Conservation (phyloP, 148 eudicot genomes). For the Chenopodium quinoa region DNA sequence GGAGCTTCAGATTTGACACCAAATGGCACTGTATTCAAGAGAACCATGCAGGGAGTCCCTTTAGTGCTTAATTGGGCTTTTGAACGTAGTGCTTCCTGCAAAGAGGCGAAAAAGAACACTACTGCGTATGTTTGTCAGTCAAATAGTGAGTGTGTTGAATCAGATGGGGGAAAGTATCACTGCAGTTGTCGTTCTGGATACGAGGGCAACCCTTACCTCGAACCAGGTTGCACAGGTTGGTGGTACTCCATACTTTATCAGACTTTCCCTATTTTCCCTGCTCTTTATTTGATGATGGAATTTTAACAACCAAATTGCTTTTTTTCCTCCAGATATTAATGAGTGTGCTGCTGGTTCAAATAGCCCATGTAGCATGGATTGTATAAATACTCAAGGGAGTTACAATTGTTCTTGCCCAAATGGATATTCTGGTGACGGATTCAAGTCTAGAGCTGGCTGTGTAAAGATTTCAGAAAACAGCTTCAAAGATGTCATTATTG, state of each 20-base stretch:
- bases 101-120: slow-evolving; percentile 27
- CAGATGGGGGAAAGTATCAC: slow-evolving; percentile 32
- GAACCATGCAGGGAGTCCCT: slow-evolving; percentile 15
- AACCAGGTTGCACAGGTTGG: slow-evolving; percentile 39
- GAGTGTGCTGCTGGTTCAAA: slow-evolving; percentile 30
- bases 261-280: neutral
- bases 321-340: slow-evolving; percentile 26
- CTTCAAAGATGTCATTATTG: slow-evolving; percentile 25
- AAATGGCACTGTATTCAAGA: neutral
- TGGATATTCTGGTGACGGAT: slow-evolving; percentile 35
- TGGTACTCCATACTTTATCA: neutral
- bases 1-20: slow-evolving; percentile 22
- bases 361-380: slow-evolving; percentile 30
- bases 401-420: slow-evolving; percentile 33
- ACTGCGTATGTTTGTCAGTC: slow-evolving; percentile 34
- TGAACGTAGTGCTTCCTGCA: slow-evolving; percentile 21
- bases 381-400: slow-evolving; percentile 33
- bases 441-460: slow-evolving; percentile 30
- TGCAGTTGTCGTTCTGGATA: slow-evolving; percentile 44
- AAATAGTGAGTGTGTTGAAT: slow-evolving; percentile 37
- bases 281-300: too few relatives aligned
- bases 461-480: neutral
- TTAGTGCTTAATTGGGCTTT: slow-evolving; percentile 30
- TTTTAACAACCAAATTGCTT: neutral
- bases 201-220: slow-evolving; percentile 47